phyloP scores from a whole-genome alignment of 2,329 filamentous ascomycete genomes.

The Domatiomyces catenatus region DNA sequence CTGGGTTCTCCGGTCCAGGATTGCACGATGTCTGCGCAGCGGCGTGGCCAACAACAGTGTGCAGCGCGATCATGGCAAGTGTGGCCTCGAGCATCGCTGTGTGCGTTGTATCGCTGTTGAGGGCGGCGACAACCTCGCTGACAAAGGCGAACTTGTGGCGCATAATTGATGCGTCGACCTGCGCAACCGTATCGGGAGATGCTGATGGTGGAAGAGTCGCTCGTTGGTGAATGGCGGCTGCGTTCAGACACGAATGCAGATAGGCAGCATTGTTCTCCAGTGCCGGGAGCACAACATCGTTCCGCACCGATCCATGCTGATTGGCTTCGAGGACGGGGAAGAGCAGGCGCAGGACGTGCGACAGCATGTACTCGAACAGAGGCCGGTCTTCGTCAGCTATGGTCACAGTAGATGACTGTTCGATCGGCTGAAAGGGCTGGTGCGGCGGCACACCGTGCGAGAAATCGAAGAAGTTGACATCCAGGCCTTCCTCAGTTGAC shows the following conservation, averaged over 20 bases:
- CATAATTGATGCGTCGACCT: constrained; percentile 50
- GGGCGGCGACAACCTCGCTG: constrained; percentile 65
- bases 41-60: constrained; percentile 74
- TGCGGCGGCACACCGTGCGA: constrained; percentile 47
- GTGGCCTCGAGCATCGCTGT: constrained; percentile 82
- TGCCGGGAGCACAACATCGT: constrained; percentile 71
- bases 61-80: constrained; percentile 90
- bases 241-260: constrained; percentile 87
- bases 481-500: constrained; percentile 44
- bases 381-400: constrained; percentile 64
- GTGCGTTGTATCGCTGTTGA: constrained; percentile 68
- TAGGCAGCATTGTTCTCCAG: constrained; percentile 86
- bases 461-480: constrained; percentile 74
- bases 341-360: constrained; percentile 70
- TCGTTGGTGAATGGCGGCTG: constrained; percentile 61
- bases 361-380: constrained; percentile 78
- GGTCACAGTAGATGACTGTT: constrained; percentile 6
- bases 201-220: not conserved
- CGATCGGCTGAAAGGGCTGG: constrained; percentile 39
- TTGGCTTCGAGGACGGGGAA: constrained; percentile 88
- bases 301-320: constrained; percentile 65
- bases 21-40: constrained; percentile 37
- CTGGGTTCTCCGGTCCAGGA: constrained; percentile 27
- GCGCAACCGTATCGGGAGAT: not conserved
- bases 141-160: constrained; percentile 82